Evolutionary conservation across 2,329 filamentous ascomycete genomes (phyloP), one percentile per base, ranked within the genome.

Genomic region (Verticillium tricorpus): DNA sequence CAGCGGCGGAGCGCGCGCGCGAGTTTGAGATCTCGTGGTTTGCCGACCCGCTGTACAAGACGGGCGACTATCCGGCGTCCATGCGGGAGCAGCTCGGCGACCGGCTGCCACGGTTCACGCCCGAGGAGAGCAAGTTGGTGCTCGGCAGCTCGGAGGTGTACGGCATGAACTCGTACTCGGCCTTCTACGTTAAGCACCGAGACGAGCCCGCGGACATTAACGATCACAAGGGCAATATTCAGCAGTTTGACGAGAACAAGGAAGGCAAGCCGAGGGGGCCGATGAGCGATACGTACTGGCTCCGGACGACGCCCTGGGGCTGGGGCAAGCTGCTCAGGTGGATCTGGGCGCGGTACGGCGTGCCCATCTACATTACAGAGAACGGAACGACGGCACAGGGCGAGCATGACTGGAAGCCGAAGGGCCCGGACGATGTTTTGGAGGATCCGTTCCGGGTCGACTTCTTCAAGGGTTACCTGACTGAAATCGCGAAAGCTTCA

Each of bases 111-210:
- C 79, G 81, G 54, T 95, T 91, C 74, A 92, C 89, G 0, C 75
- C 82, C 0, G 89, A 91, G 67, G 91, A 96, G 72, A 75, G 80
- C 28, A 85, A 84, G 2, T 80, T 95, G n/a, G 87, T 96, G 54
- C 82, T 89, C 70, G 91, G 45, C 45, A 52, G 45, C 45, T 52
- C 45, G 11, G 45, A 90, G n/a, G 92, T 89, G 72, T 95, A 95
- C 74, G 92, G 76, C 34, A 78, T 78, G 74, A 78, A 79, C 65
- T 77, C 74, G 15, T 79, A 79, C 67, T 76, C 75, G 0, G 72
- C 96, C 80, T 96, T 96, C 77, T 96, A 96, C 76, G 92, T 91
- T 74, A 94, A 94, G 91, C 96, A 96, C 81, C 90, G 93, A 81
- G 96, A 96, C 81, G 83, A 82, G 6, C 77, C 82, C 56, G 77